Percentiles rank a stretch among this genome's conserved stretches.
phyloP scores from a whole-genome alignment of 2,329 filamentous ascomycete species.

The Xylaria sp. region DNA sequence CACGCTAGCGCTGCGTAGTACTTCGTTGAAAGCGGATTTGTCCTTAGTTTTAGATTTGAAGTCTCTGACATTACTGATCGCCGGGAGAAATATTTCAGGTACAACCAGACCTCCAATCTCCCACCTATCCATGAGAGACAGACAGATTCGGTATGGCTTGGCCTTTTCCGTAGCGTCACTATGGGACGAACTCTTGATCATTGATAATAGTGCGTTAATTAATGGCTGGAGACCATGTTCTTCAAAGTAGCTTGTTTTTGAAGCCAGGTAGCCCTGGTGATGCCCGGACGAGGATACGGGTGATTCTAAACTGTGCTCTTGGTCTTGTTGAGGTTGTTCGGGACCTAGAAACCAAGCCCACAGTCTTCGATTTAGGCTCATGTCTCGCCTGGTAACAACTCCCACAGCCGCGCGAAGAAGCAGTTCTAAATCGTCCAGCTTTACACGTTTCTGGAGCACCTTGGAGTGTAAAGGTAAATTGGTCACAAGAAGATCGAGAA shows the following conservation, averaged over 20 bases:
- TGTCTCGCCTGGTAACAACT: slow-evolving; percentile 89
- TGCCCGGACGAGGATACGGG: slow-evolving; percentile 57
- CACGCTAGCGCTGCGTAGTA: slow-evolving; percentile 89
- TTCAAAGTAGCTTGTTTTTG: slow-evolving; percentile 84
- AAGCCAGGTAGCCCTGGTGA: slow-evolving; percentile 60
- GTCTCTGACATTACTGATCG: slow-evolving; percentile 80
- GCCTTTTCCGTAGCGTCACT: slow-evolving; percentile 74
- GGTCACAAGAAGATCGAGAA: slow-evolving; percentile 90
- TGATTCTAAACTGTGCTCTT: slow-evolving; percentile 60
- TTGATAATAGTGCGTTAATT: slow-evolving; percentile 77
- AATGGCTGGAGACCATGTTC: slow-evolving; percentile 80
- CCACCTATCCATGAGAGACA: slow-evolving; percentile 98
- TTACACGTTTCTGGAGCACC: slow-evolving; percentile 80
- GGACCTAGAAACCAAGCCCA: slow-evolving; percentile 97
- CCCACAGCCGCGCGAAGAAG: slow-evolving; percentile 85
- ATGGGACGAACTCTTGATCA: slow-evolving; percentile 71
- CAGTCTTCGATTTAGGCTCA: slow-evolving; percentile 94
- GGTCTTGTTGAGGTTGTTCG: slow-evolving; percentile 63
- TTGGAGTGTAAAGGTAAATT: slow-evolving; percentile 87
- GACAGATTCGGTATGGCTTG: slow-evolving; percentile 87
- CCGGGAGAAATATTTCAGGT: slow-evolving; percentile 86
- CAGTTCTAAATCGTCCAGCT: slow-evolving; percentile 79
- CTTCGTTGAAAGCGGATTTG: slow-evolving; percentile 82
- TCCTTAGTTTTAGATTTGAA: slow-evolving; percentile 74
- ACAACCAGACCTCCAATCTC: slow-evolving; percentile 93